phyloP scores from a whole-genome alignment of 306 rosid species.

The Hippophae gyantsensis region DNA sequence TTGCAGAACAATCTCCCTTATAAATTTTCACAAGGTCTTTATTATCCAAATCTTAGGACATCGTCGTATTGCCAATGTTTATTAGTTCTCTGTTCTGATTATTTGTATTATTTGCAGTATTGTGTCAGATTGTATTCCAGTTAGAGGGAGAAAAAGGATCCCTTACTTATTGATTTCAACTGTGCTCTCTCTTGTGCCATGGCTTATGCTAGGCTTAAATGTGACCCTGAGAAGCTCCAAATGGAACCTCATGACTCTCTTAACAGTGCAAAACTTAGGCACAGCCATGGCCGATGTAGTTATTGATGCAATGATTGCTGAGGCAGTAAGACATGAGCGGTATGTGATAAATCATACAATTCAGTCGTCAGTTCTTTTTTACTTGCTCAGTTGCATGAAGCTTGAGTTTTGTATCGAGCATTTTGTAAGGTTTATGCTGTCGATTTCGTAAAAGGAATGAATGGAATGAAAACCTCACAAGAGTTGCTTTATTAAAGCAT shows the following conservation, averaged over 20 bases:
- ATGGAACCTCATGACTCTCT: conserved; percentile 53
- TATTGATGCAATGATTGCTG: conserved; percentile 89
- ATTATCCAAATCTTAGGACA: no score
- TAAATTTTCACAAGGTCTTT: no score
- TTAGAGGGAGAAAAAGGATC: conserved; percentile 69
- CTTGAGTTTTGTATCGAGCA: conserved; percentile 9
- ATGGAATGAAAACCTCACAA: not conserved
- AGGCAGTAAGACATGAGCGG: conserved; percentile 68
- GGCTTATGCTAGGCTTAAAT: conserved; percentile 56
- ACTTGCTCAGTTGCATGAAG: not conserved
- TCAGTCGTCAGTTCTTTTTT: no score
- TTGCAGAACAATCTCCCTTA: no score
- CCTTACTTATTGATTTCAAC: conserved; percentile 74
- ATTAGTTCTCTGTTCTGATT: conserved; percentile 21
- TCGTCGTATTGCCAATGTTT: not conserved
- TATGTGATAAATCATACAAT: conserved; percentile 17
- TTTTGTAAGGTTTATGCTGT: not conserved
- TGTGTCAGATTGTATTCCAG: conserved; percentile 75
- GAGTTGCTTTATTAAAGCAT: no score
- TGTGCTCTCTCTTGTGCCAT: conserved; percentile 69
- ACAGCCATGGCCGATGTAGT: conserved; percentile 95
- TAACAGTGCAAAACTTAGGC: conserved; percentile 74
- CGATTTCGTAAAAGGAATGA: not conserved
- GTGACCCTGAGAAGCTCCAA: conserved; percentile 46
- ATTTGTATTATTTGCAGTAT: conserved; percentile 40